phyloP scores from a whole-genome alignment of 352 stramenopile genomes.

The Phytophthora cactorum region DNA sequence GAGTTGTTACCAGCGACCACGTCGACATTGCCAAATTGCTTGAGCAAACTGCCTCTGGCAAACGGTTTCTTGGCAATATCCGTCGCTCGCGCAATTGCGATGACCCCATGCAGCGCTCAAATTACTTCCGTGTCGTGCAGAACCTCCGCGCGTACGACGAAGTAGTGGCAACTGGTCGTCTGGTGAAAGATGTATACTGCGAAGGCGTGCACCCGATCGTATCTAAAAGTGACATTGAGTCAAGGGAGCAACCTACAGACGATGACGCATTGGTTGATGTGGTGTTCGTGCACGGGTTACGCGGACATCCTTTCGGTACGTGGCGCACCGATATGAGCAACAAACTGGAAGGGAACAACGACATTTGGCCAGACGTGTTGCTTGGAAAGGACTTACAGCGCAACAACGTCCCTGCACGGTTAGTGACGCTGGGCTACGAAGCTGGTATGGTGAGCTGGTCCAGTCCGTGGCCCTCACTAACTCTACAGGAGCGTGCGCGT shows the following conservation, averaged over 20 bases:
- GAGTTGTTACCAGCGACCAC: constrained; percentile 37
- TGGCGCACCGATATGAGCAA: constrained; percentile 83
- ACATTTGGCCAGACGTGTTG: constrained; percentile 81
- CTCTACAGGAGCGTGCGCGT: constrained; percentile 69
- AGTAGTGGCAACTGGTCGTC: constrained; percentile 37
- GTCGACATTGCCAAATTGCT: constrained; percentile 66
- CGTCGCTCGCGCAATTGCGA: constrained; percentile 43
- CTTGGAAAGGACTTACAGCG: constrained; percentile 62
- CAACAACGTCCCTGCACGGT: constrained; percentile 48
- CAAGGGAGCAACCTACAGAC: constrained; percentile 9
- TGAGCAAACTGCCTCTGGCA: constrained; percentile 48
- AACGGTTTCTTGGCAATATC: constrained; percentile 48
- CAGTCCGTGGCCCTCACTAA: constrained; percentile 85
- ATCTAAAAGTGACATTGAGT: constrained; percentile 22
- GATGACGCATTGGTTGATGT: constrained; percentile 54
- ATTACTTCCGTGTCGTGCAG: constrained; percentile 70
- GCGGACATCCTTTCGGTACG: constrained; percentile 81
- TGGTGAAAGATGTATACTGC: constrained; percentile 61
- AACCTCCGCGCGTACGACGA: constrained; percentile 73
- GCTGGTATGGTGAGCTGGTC: constrained; percentile 87
- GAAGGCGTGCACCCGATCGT: constrained; percentile 86
- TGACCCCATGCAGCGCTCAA: constrained; percentile 79
- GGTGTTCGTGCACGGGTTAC: constrained; percentile 86
- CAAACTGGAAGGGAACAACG: constrained; percentile 55
- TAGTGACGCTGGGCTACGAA: constrained; percentile 85